Evolutionary conservation across 2,329 filamentous ascomycete species (phyloP).

Genomic region (Fusarium subglutinans): DNA sequence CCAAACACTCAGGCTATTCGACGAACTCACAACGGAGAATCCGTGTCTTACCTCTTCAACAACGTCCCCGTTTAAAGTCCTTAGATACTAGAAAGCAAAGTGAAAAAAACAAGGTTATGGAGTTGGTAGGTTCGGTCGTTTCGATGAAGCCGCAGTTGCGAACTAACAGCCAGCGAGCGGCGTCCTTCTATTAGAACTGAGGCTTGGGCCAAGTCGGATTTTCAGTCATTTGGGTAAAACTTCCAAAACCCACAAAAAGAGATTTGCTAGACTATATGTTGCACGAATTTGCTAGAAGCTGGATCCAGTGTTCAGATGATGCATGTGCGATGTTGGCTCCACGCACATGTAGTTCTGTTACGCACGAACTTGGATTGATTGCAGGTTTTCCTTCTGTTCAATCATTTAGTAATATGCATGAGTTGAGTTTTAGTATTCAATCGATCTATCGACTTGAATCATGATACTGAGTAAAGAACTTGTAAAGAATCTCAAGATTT

Average conservation of each 20-base stretch:
- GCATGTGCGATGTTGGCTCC: not conserved
- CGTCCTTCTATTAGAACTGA: conserved; percentile 33
- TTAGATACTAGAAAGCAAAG: conserved; percentile 8
- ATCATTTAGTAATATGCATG: not conserved
- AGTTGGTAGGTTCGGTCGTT: conserved; percentile 36
- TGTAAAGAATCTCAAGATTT: not conserved
- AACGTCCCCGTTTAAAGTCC: conserved; percentile 64
- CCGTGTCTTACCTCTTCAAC: conserved; percentile 74
- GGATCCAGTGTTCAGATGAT: not conserved
- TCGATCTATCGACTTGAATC: not conserved
- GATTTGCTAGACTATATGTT: conserved; percentile 14
- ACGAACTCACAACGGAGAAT: conserved; percentile 73
- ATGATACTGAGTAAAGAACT: not conserved
- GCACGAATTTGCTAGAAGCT: conserved; percentile 4
- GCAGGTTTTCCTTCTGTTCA: conserved; percentile 1
- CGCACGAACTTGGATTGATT: conserved; percentile 1
- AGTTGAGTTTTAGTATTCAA: conserved; percentile 2
- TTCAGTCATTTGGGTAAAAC: conserved; percentile 26
- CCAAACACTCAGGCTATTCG: conserved; percentile 65
- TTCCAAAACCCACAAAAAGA: conserved; percentile 27
- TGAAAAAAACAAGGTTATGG: conserved; percentile 32
- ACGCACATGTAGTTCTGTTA: conserved; percentile 9
- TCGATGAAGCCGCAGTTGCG: not conserved
- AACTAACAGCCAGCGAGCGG: conserved; percentile 33
- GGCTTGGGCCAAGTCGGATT: conserved; percentile 26